phyloP scores from a whole-genome alignment of 2,329 filamentous ascomycete genomes.

The Curvularia spicifera region DNA sequence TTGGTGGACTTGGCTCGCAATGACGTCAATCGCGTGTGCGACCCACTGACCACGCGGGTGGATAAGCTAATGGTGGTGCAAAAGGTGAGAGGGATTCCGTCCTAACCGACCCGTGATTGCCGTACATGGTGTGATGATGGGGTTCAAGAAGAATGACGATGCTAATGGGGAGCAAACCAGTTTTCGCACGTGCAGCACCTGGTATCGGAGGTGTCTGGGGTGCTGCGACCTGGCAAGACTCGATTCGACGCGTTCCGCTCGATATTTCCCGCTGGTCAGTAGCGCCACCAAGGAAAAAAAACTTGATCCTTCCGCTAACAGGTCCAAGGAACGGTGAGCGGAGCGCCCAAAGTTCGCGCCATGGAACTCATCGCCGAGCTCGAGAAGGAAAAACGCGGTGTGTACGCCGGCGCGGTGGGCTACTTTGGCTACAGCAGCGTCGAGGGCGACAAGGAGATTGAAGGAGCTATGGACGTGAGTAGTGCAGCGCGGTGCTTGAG shows the following conservation, averaged over 20 bases:
- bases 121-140: constrained; percentile 9
- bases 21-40: constrained; percentile 94
- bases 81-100: constrained; percentile 37
- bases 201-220: constrained; percentile 91
- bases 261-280: constrained; percentile 86
- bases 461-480: constrained; percentile 82
- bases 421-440: constrained; percentile 91
- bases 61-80: constrained; percentile 83
- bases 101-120: constrained; percentile 9
- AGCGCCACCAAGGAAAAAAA: constrained; percentile 15
- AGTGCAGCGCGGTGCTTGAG: constrained; percentile 10
- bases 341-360: constrained; percentile 91
- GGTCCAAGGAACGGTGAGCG: constrained; percentile 74
- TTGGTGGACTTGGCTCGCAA: constrained; percentile 94
- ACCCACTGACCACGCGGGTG: constrained; percentile 86
- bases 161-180: constrained; percentile 42
- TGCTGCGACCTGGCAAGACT: constrained; percentile 81
- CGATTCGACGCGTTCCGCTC: constrained; percentile 94
- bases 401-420: constrained; percentile 94
- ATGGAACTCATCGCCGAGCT: constrained; percentile 98
- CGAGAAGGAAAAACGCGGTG: constrained; percentile 89
- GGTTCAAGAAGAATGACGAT: constrained; percentile 5
- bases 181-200: constrained; percentile 98
- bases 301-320: constrained; percentile 20
- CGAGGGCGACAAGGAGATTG: constrained; percentile 65